These are phyloP conservation scores for Magnusiomyces clavatus DNA, from an alignment of 1,139 yeast species.

Conservation along the genomic window DNA sequence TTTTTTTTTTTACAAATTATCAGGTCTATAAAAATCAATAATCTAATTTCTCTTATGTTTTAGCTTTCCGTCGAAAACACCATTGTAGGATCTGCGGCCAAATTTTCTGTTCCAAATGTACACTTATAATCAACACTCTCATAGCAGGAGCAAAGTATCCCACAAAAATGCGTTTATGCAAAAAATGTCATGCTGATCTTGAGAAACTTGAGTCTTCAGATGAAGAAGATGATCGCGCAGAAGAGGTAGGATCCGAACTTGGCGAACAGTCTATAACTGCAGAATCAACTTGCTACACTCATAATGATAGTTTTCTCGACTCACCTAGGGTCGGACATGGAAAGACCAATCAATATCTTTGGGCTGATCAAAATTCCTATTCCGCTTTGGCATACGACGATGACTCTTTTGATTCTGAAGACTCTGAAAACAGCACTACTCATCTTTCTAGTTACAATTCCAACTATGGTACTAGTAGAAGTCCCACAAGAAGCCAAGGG, in stretches of 20 bases:
- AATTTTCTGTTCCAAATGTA: slow-evolving; percentile 86
- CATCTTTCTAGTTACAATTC: neutral
- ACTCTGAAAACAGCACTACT: slow-evolving; percentile 4
- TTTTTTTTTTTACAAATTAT: slow-evolving; percentile 3
- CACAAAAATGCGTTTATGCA: slow-evolving; percentile 74
- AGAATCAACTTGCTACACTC: too few species aligned
- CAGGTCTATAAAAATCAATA: neutral
- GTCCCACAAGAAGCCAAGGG: slow-evolving; percentile 9
- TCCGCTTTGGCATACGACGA: too few species aligned
- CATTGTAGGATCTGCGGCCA: slow-evolving; percentile 96
- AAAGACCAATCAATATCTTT: too few species aligned
- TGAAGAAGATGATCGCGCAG: slow-evolving; percentile 15
- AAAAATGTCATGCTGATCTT: slow-evolving; percentile 60
- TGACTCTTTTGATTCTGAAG: slow-evolving; percentile 1
- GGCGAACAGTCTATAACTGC: slow-evolving; percentile 9
- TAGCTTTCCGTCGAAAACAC: slow-evolving; percentile 74
- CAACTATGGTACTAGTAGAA: slow-evolving; percentile 9
- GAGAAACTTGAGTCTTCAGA: slow-evolving; percentile 31
- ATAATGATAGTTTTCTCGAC: too few species aligned
- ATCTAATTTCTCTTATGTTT: neutral
- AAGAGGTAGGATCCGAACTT: slow-evolving; percentile 5
- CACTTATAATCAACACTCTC: slow-evolving; percentile 52
- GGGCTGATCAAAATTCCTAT: too few species aligned
- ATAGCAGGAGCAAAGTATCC: neutral
- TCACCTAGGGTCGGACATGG: too few species aligned